Percentiles rank a stretch among this genome's conserved stretches.
phyloP scores from a whole-genome alignment of 805 yeast genomes.

The Saccharomyces jurei region DNA sequence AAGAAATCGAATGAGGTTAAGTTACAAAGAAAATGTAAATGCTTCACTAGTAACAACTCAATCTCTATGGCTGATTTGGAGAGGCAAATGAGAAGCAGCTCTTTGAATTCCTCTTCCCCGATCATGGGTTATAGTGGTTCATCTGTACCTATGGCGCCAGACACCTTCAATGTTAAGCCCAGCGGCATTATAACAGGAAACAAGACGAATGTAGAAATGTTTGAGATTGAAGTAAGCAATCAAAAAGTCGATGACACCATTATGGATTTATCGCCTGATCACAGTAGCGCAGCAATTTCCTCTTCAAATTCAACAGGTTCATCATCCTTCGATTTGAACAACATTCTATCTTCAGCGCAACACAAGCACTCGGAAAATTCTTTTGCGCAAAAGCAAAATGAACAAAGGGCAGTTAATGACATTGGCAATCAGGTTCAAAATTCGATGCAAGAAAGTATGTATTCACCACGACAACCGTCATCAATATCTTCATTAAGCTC shows the following conservation, averaged over 20 bases:
- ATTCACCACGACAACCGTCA: neutral
- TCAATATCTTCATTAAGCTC: neutral
- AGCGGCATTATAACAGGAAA: conserved; percentile 5
- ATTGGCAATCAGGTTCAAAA: neutral
- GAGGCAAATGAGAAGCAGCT: conserved; percentile 1
- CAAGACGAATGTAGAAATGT: neutral
- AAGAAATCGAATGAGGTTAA: neutral
- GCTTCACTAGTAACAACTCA: neutral
- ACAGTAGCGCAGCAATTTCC: neutral
- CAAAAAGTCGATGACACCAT: neutral
- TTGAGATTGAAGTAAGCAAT: neutral
- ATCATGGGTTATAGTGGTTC: conserved; percentile 28
- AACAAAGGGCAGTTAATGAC: neutral
- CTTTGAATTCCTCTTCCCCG: neutral
- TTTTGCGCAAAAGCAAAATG: neutral
- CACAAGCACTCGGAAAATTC: neutral
- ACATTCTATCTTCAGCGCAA: neutral
- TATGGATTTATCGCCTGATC: neutral
- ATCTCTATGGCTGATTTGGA: conserved; percentile 14
- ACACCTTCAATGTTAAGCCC: conserved; percentile 21
- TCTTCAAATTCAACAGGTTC: neutral
- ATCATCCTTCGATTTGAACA: neutral
- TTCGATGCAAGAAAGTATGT: neutral
- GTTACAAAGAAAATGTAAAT: neutral
- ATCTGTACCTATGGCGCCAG: conserved; percentile 27